Conservation (phyloP, 73 alveolate genomes). For the Diophrys appendiculata region DNA sequence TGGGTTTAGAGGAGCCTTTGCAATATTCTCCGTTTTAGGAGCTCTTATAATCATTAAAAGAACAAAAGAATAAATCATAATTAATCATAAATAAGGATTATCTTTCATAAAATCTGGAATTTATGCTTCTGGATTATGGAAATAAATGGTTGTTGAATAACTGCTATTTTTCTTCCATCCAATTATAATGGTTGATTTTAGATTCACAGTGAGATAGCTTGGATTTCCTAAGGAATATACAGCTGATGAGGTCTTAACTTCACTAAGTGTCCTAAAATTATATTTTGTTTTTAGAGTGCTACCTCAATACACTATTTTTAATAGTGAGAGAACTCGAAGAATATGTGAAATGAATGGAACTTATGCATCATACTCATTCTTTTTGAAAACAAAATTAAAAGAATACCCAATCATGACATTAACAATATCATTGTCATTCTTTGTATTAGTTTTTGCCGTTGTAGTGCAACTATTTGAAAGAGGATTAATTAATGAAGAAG, state of each 20-base stretch:
- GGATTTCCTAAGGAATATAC: not conserved
- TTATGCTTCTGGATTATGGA: not conserved
- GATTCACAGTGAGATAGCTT: not conserved
- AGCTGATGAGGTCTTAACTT: not conserved
- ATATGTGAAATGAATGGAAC: slow-evolving; percentile 35
- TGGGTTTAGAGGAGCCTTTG: not conserved
- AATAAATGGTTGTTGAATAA: not conserved
- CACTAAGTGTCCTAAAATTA: not conserved
- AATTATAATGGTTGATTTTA: not conserved
- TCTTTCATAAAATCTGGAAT: not conserved
- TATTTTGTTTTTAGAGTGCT: not conserved
- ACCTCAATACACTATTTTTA: not conserved
- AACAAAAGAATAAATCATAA: not conserved
- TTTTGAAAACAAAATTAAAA: slow-evolving; percentile 5
- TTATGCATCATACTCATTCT: slow-evolving; percentile 12
- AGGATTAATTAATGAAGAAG: slow-evolving; percentile 8
- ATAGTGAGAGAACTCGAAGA: slow-evolving; percentile 20
- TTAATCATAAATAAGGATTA: not conserved
- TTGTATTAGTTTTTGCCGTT: slow-evolving; percentile 8
- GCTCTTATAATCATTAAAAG: not conserved
- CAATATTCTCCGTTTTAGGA: not conserved
- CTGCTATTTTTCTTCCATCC: not conserved
- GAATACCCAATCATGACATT: slow-evolving; percentile 12
- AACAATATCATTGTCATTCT: not conserved
- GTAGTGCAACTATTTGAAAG: slow-evolving; percentile 18